A percentile compares a stretch with the other conserved stretches of the same genome.
phyloP scores from a whole-genome alignment of 2,329 filamentous ascomycete species.

The Proliferodiscus dingleyae region DNA sequence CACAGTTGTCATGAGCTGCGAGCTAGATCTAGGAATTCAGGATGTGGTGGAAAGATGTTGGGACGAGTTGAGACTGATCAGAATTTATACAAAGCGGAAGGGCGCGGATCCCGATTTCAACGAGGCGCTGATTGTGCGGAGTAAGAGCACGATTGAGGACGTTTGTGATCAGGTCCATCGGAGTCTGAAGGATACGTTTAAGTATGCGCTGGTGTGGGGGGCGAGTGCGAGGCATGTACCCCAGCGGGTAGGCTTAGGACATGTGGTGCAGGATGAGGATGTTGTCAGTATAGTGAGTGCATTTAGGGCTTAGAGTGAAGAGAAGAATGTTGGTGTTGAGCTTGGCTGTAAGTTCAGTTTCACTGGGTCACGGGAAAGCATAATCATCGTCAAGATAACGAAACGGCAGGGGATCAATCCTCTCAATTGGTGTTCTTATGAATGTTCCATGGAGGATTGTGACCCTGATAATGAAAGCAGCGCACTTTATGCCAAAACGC shows the following conservation, averaged over 20 bases:
- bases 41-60: conserved; percentile 95
- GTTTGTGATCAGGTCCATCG: conserved; percentile 95
- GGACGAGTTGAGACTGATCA: conserved; percentile 84
- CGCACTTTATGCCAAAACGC: background rate
- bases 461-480: background rate
- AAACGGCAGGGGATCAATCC: too few species aligned
- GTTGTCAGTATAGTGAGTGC: conserved; percentile 64
- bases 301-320: conserved; percentile 49
- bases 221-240: conserved; percentile 92
- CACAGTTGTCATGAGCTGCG: conserved; percentile 96
- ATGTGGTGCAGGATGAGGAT: conserved; percentile 69
- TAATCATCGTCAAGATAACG: too few species aligned
- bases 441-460: background rate
- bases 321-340: background rate
- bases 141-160: conserved; percentile 86
- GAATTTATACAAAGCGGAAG: conserved; percentile 96
- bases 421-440: background rate
- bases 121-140: conserved; percentile 89
- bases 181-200: conserved; percentile 95
- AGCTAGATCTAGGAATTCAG: conserved; percentile 85
- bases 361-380: too few species aligned
- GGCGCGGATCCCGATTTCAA: conserved; percentile 82
- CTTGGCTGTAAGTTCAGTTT: too few species aligned
- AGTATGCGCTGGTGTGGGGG: conserved; percentile 97
- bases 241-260: conserved; percentile 82